phyloP scores from a whole-genome alignment of 805 yeast species.

The Cyberlindnera galapagoensis region DNA sequence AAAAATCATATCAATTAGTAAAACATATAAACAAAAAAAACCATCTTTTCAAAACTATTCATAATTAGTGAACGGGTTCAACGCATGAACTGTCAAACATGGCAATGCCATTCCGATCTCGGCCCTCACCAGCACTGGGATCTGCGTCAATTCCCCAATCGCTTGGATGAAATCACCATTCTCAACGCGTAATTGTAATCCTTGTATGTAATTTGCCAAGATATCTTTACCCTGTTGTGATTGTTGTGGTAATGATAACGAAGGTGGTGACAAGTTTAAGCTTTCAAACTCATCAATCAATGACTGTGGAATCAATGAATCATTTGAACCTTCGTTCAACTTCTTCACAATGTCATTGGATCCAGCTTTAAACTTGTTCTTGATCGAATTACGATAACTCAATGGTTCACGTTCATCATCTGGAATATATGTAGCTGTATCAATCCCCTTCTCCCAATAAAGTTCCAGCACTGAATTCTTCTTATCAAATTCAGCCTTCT shows the following conservation, averaged over 20 bases:
- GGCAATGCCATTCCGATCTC: conserved; percentile 96
- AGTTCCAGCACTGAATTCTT: conserved; percentile 61
- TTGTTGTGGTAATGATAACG: conserved; percentile 4
- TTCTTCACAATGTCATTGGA: conserved; percentile 64
- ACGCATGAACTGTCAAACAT: conserved; percentile 83
- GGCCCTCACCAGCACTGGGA: conserved; percentile 82
- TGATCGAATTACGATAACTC: conserved; percentile 71
- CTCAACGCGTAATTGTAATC: conserved; percentile 53
- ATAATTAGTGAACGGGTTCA: conserved; percentile 66
- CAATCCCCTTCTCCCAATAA: conserved; percentile 90
- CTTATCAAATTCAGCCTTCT: conserved; percentile 88
- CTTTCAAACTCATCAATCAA: conserved; percentile 42
- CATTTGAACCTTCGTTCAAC: conserved; percentile 28
- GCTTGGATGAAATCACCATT: conserved; percentile 69
- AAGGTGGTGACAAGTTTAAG: conserved; percentile 43
- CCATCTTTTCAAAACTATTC: conserved; percentile 14
- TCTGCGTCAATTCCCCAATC: conserved; percentile 64
- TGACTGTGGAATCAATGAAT: conserved; percentile 27
- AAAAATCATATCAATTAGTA: background rate
- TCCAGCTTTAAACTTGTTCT: conserved; percentile 69
- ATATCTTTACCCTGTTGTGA: conserved; percentile 28
- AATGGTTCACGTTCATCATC: conserved; percentile 79
- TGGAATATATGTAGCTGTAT: conserved; percentile 86
- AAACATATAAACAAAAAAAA: background rate
- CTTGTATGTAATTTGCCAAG: conserved; percentile 50